Conservation (phyloP, 1,139 yeast genomes). For the Hansenula sp. region DNA sequence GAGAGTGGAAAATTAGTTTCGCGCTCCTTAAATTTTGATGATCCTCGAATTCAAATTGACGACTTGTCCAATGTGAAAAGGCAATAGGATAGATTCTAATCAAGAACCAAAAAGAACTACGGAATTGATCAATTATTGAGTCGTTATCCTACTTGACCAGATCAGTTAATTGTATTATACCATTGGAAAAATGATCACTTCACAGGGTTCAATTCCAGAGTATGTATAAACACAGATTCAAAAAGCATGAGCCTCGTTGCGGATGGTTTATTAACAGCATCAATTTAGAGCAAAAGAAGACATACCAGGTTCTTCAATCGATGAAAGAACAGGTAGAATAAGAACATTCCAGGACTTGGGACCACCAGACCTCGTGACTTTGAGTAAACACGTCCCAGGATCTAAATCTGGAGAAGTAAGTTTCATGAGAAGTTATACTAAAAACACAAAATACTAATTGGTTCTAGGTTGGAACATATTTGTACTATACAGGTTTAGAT, state of each 20-base stretch:
- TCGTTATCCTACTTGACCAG: no score
- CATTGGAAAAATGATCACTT: conserved; percentile 27
- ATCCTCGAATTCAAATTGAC: no score
- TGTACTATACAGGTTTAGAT: conserved; percentile 54
- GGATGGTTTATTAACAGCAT: conserved; percentile 6
- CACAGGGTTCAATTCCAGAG: conserved; percentile 52
- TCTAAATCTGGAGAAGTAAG: conserved; percentile 16
- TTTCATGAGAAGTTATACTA: no score
- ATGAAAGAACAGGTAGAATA: conserved; percentile 41
- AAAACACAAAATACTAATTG: conserved; percentile 5
- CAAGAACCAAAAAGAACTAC: no score
- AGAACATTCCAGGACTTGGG: conserved; percentile 61
- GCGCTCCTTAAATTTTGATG: no score
- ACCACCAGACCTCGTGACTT: conserved; percentile 86
- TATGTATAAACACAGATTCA: conserved; percentile 22
- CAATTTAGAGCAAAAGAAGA: conserved; percentile 41
- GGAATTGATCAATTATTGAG: no score
- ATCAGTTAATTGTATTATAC: no score
- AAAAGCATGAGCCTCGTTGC: not conserved
- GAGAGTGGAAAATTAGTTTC: no score
- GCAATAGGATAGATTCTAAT: no score
- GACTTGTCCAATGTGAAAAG: no score
- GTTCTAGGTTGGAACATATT: conserved; percentile 32
- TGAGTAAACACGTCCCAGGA: conserved; percentile 39
- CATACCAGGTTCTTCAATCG: conserved; percentile 44